Evolutionary conservation across 164 flowering plant genomes (phyloP), one percentile per base, ranked within the genome.

Genomic region (Pachysandra terminalis): DNA sequence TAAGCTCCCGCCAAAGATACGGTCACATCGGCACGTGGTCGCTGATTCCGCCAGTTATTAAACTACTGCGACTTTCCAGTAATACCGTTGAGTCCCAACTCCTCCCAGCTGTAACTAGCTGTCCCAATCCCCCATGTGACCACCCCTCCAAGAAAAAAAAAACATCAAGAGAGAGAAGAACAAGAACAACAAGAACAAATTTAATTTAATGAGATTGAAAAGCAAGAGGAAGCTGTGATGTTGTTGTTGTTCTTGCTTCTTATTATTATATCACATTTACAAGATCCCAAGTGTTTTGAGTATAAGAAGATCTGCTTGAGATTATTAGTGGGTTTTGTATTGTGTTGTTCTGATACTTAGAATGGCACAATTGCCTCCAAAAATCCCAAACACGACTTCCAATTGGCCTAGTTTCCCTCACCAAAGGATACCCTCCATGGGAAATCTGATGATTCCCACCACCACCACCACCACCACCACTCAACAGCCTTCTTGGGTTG

Each of bases 291-390:
- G 23, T 48, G 24, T 25, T 52, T 7, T 48, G 52, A 23, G 19
- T 37, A 23, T 27, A 53, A 23, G 24, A 54, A 10, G 14, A 25
- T 27, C n/a, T 69, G n/a, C 5, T 63, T 5, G 54, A 16, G 66
- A 32, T 32, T 7, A 32, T 32, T 32, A 32, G 37, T 32, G 37
- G 37, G 37, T 32, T 32, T 32, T 32, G 37, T 21, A 17, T 63
- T 22, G 28, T 37, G n/a, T 66, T 22, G 22, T 27, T 40, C 19
- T 6, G 25, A 25, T 45, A 69, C 17, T 53, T 37, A 37, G 24
- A 65, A 91, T 91, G 97, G 93, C 97, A 37, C 90, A 91, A 32
- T 78, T 91, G 66, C 97, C 97, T 56, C 97, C 97, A 3, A 91
- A 89, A 78, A 80, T 83, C 63, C 97, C 97, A 24, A 84, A 62